Evolutionary conservation across 192 early-diverging fungal genomes (phyloP), one percentile per base, ranked within the genome.

Genomic region (Lunasporangiospora selenospora): DNA sequence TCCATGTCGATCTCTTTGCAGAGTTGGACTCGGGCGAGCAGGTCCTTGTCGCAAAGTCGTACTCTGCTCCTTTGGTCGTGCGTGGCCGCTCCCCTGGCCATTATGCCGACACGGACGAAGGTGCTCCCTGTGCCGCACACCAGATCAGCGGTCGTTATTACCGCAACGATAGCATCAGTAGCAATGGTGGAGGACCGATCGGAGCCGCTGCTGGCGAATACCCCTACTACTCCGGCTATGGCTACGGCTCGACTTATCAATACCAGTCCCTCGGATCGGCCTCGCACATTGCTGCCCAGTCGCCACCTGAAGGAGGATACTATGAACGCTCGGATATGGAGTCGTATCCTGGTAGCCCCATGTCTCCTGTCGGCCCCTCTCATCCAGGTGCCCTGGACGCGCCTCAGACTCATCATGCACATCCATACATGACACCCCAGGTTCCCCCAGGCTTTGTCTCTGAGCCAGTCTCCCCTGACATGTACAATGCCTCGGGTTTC

Each of bases 41-140:
- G 53, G 51, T 65, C 12, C 34, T 87, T 43, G 81, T 95, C 6
- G 95, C 94, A 2, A 81, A 76, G 3, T 82, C 81, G 19, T 80
- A 87, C 53, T 96, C 92, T 12, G 92, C 88, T 29, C 89, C 87
- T 8, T 78, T 98, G 33, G 94, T 98, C 1, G 97, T 98, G 6
- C 87, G 95, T 48, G 96, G 96, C 16, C 90, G 96, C 19, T 90
- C 90, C 18, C 96, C 97, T 10, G 95, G 94, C 11, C 96, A 98
- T 51, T 98, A 98, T 62, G 88, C 88, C 13, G 90, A 94, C 54
- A 85, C 73, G 42, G 77, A 77, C 24, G 81, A 80, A 3, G 49
- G 33, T 0, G 19, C 29, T 4, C 36, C 49, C 15, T 11, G 16
- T 16, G 7, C 41, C 21, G 41, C 41, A 0, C 47, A 45, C 29